These are phyloP conservation scores for Eutypa lata DNA, from an alignment of 2,329 filamentous ascomycete genomes.

Conservation along the genomic window DNA sequence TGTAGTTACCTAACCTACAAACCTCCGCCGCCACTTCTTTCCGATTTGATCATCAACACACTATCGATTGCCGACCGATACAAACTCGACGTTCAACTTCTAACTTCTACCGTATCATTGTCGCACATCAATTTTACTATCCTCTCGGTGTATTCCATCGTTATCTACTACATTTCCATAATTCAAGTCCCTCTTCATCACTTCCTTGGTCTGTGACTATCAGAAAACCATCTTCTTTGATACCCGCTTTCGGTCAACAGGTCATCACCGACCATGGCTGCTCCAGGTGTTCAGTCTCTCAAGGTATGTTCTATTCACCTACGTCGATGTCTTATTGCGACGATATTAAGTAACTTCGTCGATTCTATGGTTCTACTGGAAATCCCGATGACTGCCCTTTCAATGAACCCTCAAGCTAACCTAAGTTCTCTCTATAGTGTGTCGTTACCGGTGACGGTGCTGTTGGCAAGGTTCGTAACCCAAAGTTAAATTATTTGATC, in stretches of 20 bases:
- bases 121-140: too few relatives aligned
- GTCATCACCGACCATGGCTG: slow-evolving; percentile 62
- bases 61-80: too few relatives aligned
- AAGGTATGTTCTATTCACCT: slow-evolving; percentile 60
- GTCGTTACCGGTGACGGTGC: slow-evolving; percentile 99
- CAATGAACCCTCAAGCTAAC: slow-evolving; percentile 33
- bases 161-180: too few relatives aligned
- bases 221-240: slow-evolving; percentile 1
- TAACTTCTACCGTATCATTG: too few relatives aligned
- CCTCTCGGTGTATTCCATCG: too few relatives aligned
- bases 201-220: neutral
- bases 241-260: slow-evolving; percentile 12
- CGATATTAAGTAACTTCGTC: too few relatives aligned
- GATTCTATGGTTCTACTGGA: too few relatives aligned
- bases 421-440: slow-evolving; percentile 57
- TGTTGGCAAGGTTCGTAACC: slow-evolving; percentile 81
- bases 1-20: too few relatives aligned
- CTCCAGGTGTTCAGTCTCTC: slow-evolving; percentile 82
- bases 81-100: too few relatives aligned
- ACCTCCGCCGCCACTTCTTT: too few relatives aligned
- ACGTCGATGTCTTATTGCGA: neutral
- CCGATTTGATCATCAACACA: too few relatives aligned
- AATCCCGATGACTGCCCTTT: slow-evolving; percentile 8
- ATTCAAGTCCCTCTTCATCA: neutral
- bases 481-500: neutral